A percentile compares a stretch with the other conserved stretches of the same genome.
phyloP scores from a whole-genome alignment of 2,329 filamentous ascomycete species.

The Sclerotinia spermophila region DNA sequence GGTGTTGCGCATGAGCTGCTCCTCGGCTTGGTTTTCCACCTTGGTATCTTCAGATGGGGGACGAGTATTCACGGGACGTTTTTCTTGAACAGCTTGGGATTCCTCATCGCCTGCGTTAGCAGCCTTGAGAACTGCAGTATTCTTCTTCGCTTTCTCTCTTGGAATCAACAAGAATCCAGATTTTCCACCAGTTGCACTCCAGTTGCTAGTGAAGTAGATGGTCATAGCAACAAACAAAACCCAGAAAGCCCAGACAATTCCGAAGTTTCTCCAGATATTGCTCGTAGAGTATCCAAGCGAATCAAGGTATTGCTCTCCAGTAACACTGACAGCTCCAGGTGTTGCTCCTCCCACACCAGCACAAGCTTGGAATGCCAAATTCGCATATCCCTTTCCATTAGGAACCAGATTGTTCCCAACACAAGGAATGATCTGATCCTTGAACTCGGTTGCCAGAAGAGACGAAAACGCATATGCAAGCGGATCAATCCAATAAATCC shows the following conservation, averaged over 20 bases:
- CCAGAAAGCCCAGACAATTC: conserved; percentile 62
- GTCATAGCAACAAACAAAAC: conserved; percentile 55
- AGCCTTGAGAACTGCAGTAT: conserved; percentile 30
- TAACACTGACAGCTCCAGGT: conserved; percentile 48
- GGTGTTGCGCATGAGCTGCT: conserved; percentile 56
- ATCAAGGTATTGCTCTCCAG: conserved; percentile 54
- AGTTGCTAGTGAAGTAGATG: conserved; percentile 53
- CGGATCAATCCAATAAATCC: conserved; percentile 64
- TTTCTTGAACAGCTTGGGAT: conserved; percentile 29
- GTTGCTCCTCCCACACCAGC: conserved; percentile 55
- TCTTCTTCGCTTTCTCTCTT: conserved; percentile 51
- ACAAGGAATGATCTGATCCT: conserved; percentile 51
- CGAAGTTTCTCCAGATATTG: conserved; percentile 59
- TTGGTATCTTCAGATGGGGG: conserved; percentile 27
- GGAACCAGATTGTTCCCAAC: conserved; percentile 50
- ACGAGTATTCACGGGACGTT: conserved; percentile 18
- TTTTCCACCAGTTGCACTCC: conserved; percentile 51
- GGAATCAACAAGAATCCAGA: conserved; percentile 58
- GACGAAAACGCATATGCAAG: conserved; percentile 68
- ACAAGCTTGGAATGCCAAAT: conserved; percentile 48
- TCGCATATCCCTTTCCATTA: conserved; percentile 46
- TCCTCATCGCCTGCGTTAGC: conserved; percentile 48
- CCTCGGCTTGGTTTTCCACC: conserved; percentile 38
- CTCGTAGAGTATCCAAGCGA: conserved; percentile 51
- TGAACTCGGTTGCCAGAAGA: conserved; percentile 68